A percentile compares a stretch with the other conserved stretches of the same genome.
Evolutionary conservation across 2,329 filamentous ascomycete genomes (phyloP).

Genomic region (Apiospora hydei): DNA sequence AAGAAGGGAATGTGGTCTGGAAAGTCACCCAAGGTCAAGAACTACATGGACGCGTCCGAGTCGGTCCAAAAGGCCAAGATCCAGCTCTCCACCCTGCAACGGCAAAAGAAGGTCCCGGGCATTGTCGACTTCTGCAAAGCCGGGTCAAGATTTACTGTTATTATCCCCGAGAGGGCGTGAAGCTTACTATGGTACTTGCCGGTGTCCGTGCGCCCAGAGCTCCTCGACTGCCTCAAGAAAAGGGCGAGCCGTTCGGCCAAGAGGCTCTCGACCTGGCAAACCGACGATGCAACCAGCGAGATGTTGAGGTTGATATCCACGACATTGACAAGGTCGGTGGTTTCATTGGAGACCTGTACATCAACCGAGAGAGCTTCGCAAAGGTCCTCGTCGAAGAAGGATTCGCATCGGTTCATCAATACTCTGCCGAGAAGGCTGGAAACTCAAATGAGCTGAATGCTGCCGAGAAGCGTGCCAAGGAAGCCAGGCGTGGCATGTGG

Average conservation of each 20-base stretch:
- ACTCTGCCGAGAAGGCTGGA: constrained; percentile 94
- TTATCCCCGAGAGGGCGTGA: constrained; percentile 91
- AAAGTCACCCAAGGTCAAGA: constrained; percentile 83
- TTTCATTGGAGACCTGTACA: constrained; percentile 93
- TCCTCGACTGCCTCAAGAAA: constrained; percentile 77
- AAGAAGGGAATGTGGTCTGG: constrained; percentile 95
- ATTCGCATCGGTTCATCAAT: constrained; percentile 88
- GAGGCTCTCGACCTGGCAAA: constrained; percentile 94
- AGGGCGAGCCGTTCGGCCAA: constrained; percentile 91
- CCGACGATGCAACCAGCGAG: constrained; percentile 87
- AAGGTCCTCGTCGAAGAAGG: constrained; percentile 94
- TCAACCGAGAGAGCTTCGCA: constrained; percentile 95
- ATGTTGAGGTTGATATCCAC: constrained; percentile 94
- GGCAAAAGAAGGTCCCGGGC: constrained; percentile 91
- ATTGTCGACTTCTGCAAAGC: constrained; percentile 98
- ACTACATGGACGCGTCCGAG: constrained; percentile 90
- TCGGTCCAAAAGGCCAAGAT: constrained; percentile 95
- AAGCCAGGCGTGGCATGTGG: constrained; percentile 87
- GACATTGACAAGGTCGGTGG: constrained; percentile 96
- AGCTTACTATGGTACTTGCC: constrained; percentile 92
- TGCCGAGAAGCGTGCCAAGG: constrained; percentile 89
- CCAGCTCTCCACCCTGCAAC: constrained; percentile 83
- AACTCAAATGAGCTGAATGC: constrained; percentile 87
- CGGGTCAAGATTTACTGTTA: constrained; percentile 90
- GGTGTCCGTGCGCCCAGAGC: constrained; percentile 91